phyloP scores from a whole-genome alignment of 306 rosid species.

The Citrullus colocynthis region DNA sequence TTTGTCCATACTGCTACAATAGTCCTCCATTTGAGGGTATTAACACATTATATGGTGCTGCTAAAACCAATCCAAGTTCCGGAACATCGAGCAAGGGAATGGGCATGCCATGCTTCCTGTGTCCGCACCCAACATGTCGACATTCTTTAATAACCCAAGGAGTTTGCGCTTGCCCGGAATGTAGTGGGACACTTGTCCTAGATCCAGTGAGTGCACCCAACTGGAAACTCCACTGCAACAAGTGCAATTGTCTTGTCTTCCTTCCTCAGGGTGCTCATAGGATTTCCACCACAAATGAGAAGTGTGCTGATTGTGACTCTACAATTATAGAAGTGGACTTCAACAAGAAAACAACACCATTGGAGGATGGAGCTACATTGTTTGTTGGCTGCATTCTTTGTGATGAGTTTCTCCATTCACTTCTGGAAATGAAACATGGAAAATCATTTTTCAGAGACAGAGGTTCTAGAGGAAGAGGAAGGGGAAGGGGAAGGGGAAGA shows the following conservation, averaged over 20 bases:
- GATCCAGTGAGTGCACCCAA: constrained; percentile 88
- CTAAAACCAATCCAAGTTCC: constrained; percentile 32
- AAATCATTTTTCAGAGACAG: constrained; percentile 37
- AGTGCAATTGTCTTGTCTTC: constrained; percentile 78
- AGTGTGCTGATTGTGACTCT: constrained; percentile 71
- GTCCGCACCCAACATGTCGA: constrained; percentile 89
- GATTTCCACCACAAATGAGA: constrained; percentile 60
- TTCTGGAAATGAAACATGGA: constrained; percentile 81
- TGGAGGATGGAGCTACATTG: constrained; percentile 72
- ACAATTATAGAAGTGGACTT: constrained; percentile 79
- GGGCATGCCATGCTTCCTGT: constrained; percentile 87
- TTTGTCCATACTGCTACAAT: constrained; percentile 92
- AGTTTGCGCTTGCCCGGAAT: constrained; percentile 93
- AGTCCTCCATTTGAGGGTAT: constrained; percentile 97
- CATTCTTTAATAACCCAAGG: constrained; percentile 76
- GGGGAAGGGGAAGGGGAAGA: constrained; percentile 37
- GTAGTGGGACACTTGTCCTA: constrained; percentile 80
- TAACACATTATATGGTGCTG: constrained; percentile 38
- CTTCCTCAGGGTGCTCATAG: constrained; percentile 93
- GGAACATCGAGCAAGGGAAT: constrained; percentile 77
- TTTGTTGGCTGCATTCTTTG: constrained; percentile 81
- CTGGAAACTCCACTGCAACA: constrained; percentile 79
- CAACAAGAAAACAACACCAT: constrained; percentile 85
- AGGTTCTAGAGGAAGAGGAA: constrained; percentile 61
- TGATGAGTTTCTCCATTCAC: constrained; percentile 85